Evolutionary conservation across 129 eudicot species (phyloP).

Genomic region (Artemisia argyi): DNA sequence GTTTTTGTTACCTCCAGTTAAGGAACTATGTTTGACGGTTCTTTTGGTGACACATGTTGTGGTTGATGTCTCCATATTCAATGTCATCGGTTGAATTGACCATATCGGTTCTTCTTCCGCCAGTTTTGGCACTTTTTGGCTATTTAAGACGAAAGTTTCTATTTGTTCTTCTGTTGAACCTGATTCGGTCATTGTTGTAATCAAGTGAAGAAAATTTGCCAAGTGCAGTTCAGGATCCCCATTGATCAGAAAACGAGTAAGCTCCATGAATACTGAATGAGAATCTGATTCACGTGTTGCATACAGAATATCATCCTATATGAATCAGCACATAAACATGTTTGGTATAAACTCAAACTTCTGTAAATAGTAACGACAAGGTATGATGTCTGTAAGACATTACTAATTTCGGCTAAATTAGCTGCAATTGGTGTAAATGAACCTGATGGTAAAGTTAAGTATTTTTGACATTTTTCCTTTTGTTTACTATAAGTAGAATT

Average conservation of each 20-base stretch:
- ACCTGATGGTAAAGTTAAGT: neutral
- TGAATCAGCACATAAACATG: neutral
- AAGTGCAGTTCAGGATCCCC: conserved; percentile 55
- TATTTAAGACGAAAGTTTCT: conserved; percentile 57
- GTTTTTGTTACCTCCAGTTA: conserved; percentile 30
- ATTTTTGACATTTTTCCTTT: no score
- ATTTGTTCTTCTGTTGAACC: conserved; percentile 69
- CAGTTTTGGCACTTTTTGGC: conserved; percentile 70
- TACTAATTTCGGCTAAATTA: neutral
- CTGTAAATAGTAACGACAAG: neutral
- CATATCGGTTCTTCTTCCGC: conserved; percentile 54
- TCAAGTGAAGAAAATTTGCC: conserved; percentile 84
- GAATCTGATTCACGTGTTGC: conserved; percentile 53
- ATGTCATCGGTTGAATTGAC: conserved; percentile 46
- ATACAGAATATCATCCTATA: conserved; percentile 45
- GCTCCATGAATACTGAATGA: conserved; percentile 70
- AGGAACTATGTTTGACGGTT: conserved; percentile 22
- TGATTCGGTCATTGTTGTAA: conserved; percentile 67
- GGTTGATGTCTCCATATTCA: conserved; percentile 15
- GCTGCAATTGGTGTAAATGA: neutral
- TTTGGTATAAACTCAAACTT: neutral
- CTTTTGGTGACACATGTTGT: conserved; percentile 15
- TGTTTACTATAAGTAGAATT: no score
- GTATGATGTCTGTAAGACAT: no score
- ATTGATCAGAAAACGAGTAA: conserved; percentile 52